These are phyloP conservation scores for Filobasidium floriforme DNA, from an alignment of 768 basidiomycete genomes.

Conservation along the genomic window DNA sequence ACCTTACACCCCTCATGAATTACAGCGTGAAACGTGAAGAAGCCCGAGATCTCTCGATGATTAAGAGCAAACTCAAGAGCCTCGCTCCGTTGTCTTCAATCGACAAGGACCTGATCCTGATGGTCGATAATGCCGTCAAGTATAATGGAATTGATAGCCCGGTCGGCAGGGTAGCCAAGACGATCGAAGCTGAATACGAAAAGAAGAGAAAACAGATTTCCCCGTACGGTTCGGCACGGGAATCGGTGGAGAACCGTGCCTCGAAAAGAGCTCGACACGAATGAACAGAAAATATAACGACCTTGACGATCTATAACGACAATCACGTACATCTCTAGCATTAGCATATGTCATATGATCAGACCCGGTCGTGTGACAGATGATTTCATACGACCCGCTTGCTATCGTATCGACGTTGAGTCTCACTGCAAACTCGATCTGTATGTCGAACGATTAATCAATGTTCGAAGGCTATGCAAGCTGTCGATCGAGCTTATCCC, in stretches of 20 bases:
- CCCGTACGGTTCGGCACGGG: background rate
- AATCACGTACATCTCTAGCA: background rate
- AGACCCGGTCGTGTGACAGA: too few relatives aligned
- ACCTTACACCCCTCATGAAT: background rate
- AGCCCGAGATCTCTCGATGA: slow-evolving; percentile 75
- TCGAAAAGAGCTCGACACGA: background rate
- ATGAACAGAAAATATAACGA: background rate
- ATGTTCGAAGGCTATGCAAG: too few relatives aligned
- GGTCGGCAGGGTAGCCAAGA: slow-evolving; percentile 6
- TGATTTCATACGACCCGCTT: too few relatives aligned
- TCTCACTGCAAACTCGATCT: too few relatives aligned
- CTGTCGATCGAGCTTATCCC: too few relatives aligned
- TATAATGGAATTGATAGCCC: slow-evolving; percentile 55
- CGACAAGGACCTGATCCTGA: slow-evolving; percentile 75
- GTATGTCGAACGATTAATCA: too few relatives aligned
- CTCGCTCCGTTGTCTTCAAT: slow-evolving; percentile 72
- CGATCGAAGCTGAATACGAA: slow-evolving; percentile 3
- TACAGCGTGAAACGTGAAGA: slow-evolving; percentile 66
- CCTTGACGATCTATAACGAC: slow-evolving; percentile 1
- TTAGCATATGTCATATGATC: too few relatives aligned
- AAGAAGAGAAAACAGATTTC: slow-evolving; percentile 3
- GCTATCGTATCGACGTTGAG: too few relatives aligned
- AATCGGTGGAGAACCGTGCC: background rate
- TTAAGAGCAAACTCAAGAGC: slow-evolving; percentile 61
- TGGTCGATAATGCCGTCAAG: slow-evolving; percentile 77